These are phyloP conservation scores for Cylindrotheca closterium DNA, from an alignment of 108 stramenopile genomes.

Conservation along the genomic window DNA sequence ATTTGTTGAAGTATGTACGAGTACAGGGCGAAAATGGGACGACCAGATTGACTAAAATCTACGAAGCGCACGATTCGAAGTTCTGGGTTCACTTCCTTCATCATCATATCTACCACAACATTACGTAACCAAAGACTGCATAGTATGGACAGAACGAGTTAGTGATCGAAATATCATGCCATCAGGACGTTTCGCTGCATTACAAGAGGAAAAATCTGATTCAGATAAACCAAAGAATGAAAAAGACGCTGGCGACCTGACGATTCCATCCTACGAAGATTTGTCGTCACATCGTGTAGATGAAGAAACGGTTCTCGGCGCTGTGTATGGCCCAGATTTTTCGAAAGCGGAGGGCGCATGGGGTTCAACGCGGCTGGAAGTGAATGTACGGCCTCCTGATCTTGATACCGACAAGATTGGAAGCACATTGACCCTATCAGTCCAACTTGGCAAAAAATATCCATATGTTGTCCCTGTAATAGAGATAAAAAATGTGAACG, in stretches of 20 bases:
- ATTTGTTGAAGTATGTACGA: too few species aligned
- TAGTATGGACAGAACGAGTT: too few species aligned
- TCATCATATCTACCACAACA: too few species aligned
- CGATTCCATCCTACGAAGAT: conserved; percentile 57
- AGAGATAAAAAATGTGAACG: conserved; percentile 47
- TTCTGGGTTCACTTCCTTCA: too few species aligned
- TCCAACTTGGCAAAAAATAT: conserved; percentile 61
- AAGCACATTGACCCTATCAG: conserved; percentile 35
- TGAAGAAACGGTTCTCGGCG: conserved; percentile 71
- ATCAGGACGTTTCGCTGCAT: conserved; percentile 16
- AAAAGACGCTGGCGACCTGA: background rate
- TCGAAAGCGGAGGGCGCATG: conserved; percentile 40
- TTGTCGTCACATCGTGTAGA: conserved; percentile 65
- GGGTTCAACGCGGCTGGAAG: conserved; percentile 36
- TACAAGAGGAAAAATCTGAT: conserved; percentile 3
- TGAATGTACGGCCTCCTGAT: conserved; percentile 49
- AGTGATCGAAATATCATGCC: too few species aligned
- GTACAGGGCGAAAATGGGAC: too few species aligned
- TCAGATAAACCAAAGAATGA: background rate
- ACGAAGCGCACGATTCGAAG: too few species aligned
- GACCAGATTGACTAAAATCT: too few species aligned
- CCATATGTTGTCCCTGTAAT: conserved; percentile 68
- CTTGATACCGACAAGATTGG: conserved; percentile 26
- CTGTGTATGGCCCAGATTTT: conserved; percentile 80
- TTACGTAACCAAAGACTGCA: too few species aligned